Conservation (phyloP, 495 filamentous ascomycete species). For the Aspergillus coremiiformis region DNA sequence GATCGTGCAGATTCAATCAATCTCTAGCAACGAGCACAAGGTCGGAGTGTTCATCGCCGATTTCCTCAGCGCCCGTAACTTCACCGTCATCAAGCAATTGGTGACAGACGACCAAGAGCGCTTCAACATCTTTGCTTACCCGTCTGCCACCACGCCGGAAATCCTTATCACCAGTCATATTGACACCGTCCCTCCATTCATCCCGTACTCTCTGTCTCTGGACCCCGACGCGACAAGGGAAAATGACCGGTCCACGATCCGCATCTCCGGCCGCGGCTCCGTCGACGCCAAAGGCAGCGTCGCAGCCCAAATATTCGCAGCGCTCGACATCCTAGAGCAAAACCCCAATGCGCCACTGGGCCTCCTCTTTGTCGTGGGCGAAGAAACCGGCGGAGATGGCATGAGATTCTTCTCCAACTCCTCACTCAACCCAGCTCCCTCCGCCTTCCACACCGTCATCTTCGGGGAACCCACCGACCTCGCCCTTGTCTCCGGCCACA, state of each 20-base stretch:
- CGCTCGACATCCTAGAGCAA: conserved; percentile 49
- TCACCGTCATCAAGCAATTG: conserved; percentile 59
- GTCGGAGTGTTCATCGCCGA: conserved; percentile 60
- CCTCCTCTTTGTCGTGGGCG: conserved; percentile 84
- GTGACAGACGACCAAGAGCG: conserved; percentile 36
- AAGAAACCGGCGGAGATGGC: conserved; percentile 76
- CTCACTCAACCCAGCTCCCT: conserved; percentile 26
- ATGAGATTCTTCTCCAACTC: conserved; percentile 55
- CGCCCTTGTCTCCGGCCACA: conserved; percentile 82
- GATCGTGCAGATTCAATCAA: conserved; percentile 68
- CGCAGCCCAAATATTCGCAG: conserved; percentile 66
- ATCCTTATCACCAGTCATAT: conserved; percentile 73
- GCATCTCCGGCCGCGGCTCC: conserved; percentile 67
- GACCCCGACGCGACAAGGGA: conserved; percentile 24
- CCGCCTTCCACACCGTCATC: conserved; percentile 59
- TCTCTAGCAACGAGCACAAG: conserved; percentile 64
- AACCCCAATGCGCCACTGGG: conserved; percentile 45
- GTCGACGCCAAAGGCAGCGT: conserved; percentile 90
- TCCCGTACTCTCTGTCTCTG: conserved; percentile 39
- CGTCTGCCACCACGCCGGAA: conserved; percentile 48
- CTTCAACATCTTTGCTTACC: conserved; percentile 77
- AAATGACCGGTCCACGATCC: conserved; percentile 34
- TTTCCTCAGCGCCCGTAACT: conserved; percentile 57
- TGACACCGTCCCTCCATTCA: conserved; percentile 61
- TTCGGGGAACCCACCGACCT: conserved; percentile 89